Percentiles rank a stretch among this genome's conserved stretches.
Evolutionary conservation across 805 yeast species (phyloP).

Genomic region (Spathaspora boniae): DNA sequence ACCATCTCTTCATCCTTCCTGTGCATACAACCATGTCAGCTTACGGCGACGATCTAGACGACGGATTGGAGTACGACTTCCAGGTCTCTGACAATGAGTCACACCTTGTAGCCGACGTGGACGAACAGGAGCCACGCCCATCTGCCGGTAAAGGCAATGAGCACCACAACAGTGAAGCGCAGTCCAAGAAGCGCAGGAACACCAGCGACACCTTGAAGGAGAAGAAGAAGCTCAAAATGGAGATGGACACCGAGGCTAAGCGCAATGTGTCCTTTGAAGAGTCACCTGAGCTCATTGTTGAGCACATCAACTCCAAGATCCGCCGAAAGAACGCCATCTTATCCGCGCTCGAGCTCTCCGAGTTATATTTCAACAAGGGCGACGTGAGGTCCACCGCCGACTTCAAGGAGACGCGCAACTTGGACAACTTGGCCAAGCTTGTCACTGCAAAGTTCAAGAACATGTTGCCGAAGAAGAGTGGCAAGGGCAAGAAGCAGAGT

Average conservation of each 20-base stretch:
- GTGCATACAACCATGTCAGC: slow-evolving; percentile 1
- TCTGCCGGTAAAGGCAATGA: slow-evolving; percentile 20
- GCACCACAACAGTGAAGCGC: slow-evolving; percentile 11
- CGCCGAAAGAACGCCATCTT: slow-evolving; percentile 60
- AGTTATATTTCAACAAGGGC: slow-evolving; percentile 52
- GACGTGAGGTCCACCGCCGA: slow-evolving; percentile 62
- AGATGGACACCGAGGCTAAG: slow-evolving; percentile 59
- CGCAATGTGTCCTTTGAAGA: slow-evolving; percentile 46
- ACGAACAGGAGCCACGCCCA: no score
- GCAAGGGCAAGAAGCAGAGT: slow-evolving; percentile 24
- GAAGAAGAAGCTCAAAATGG: slow-evolving; percentile 67
- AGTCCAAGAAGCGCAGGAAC: slow-evolving; percentile 14
- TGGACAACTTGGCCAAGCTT: slow-evolving; percentile 56
- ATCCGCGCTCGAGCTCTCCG: slow-evolving; percentile 72
- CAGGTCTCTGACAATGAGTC: slow-evolving; percentile 34
- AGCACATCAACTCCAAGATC: slow-evolving; percentile 60
- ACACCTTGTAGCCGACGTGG: slow-evolving; percentile 22
- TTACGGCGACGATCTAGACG: slow-evolving; percentile 74
- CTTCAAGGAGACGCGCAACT: slow-evolving; percentile 47
- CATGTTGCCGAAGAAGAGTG: slow-evolving; percentile 37
- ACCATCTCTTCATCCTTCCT: no score
- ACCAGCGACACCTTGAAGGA: slow-evolving; percentile 35
- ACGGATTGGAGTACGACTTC: slow-evolving; percentile 63
- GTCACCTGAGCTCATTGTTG: slow-evolving; percentile 60
- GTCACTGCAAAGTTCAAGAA: slow-evolving; percentile 48